A percentile compares a stretch with the other conserved stretches of the same genome.
phyloP scores from a whole-genome alignment of 2,329 filamentous ascomycete species.

The Onygena corvina region DNA sequence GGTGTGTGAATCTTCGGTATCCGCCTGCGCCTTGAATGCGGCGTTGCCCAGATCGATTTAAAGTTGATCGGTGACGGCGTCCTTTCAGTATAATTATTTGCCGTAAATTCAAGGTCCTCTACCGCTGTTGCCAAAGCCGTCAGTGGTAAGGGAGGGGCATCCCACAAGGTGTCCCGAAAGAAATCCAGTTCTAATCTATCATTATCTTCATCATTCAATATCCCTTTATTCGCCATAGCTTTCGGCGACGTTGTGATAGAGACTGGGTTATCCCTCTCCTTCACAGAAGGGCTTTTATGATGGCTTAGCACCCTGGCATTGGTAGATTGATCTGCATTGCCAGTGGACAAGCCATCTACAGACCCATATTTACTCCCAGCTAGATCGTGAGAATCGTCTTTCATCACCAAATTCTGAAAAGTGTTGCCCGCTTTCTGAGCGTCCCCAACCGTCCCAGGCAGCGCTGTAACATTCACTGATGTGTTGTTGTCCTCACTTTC shows the following conservation, averaged over 20 bases:
- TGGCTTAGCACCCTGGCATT: neutral
- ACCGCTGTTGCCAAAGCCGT: neutral
- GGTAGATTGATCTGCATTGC: neutral
- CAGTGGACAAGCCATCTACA: no score
- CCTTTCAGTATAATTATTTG: constrained; percentile 4
- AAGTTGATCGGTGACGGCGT: constrained; percentile 26
- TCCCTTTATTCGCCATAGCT: neutral
- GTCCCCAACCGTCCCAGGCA: neutral
- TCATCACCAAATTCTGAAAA: neutral
- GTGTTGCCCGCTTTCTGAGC: neutral
- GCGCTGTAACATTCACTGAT: neutral
- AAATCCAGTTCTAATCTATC: neutral
- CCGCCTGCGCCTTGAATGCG: constrained; percentile 18
- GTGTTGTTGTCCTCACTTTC: neutral
- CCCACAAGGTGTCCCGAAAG: constrained; percentile 21
- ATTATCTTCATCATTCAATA: neutral
- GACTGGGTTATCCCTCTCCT: neutral
- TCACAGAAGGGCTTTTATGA: neutral
- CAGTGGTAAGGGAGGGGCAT: constrained; percentile 17
- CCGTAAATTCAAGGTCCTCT: neutral
- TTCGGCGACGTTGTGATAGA: neutral
- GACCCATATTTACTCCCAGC: no score
- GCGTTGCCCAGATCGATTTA: constrained; percentile 30
- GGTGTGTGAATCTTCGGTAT: constrained; percentile 12
- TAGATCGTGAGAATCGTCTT: neutral